Base-by-base conservation (phyloP, 306 rosid species). In the Potentilla sterilis region DNA sequence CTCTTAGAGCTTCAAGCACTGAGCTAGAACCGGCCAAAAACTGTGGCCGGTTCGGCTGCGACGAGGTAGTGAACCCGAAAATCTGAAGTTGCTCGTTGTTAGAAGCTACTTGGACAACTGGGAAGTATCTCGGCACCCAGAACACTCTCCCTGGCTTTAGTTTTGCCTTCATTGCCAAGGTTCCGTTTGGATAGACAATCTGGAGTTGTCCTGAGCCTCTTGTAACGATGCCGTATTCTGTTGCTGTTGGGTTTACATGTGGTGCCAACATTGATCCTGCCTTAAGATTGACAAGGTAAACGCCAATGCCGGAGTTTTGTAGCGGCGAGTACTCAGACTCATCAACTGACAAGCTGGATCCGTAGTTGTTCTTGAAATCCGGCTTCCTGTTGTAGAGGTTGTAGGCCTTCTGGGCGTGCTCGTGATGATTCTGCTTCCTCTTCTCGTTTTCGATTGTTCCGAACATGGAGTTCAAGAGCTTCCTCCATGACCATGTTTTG, bases 251-350 rank as follows among this genome's bases (percentile, higher is more conserved):
- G 66, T 93, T 91, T 75, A 91, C 54, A 75, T 91, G 98, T 0
- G 98, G 98, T 19, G 97, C 85, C 97, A 93, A 84, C 97, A 93
- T 93, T 0, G 98, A 82, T 51, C 98, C 93, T 84, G 93, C 87
- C 2, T 85, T 77, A 81, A 93, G 97, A 77, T 88, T 88, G 81
- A 91, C 93, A 6, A 83, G 91, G 76, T 84, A 91, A 59, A 88
- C 71, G 13, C 96, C 89, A 49, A 86, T 35, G 64, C 86, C 92
- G 4, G 97, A 85, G 46, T 62, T 67, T 71, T 72, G 55, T 48
- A 93, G 87, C 4, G 93, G 93, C 7, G 76, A 5, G 75, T 86
- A 91, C 24, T 87, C 84, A 4, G 79, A 38, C 21, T 83, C 91
- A 28, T 93, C 93, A 0, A 93, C 42, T 40, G 92, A 86, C 59